phyloP scores from a whole-genome alignment of 2,329 filamentous ascomycete species.

The Verticillium longisporum region DNA sequence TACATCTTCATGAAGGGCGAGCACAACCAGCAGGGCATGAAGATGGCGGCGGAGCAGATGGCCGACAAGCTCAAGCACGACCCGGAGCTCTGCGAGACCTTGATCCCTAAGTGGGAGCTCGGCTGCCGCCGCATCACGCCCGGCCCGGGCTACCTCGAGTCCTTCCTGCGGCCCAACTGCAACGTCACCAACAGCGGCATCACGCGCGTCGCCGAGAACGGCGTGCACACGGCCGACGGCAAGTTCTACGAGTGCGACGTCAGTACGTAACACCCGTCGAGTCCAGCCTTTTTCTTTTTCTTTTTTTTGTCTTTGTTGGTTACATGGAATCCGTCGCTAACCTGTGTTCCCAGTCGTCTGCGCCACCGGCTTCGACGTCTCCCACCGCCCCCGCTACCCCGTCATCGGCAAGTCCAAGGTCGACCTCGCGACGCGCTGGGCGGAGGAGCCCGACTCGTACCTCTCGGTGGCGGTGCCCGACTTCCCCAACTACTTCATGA shows the following conservation, averaged over 20 bases:
- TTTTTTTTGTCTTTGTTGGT: too few relatives aligned
- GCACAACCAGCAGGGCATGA: constrained; percentile 30
- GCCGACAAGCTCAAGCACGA: constrained; percentile 28
- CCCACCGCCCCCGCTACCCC: constrained; percentile 21
- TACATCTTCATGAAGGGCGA: constrained; percentile 25
- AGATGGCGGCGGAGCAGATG: constrained; percentile 34
- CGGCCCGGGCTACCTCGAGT: constrained; percentile 14
- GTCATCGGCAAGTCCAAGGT: constrained; percentile 40
- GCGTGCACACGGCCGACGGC: constrained; percentile 10
- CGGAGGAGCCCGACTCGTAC: constrained; percentile 22
- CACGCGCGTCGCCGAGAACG: constrained; percentile 9
- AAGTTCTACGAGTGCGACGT: constrained; percentile 11
- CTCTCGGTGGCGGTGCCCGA: constrained; percentile 19
- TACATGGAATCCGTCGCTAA: too few relatives aligned
- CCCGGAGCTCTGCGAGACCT: constrained; percentile 27
- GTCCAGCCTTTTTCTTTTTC: too few relatives aligned
- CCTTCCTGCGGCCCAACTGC: constrained; percentile 3
- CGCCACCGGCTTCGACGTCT: constrained; percentile 14
- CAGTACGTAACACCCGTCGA: too few relatives aligned
- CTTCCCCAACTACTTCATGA: constrained; percentile 23
- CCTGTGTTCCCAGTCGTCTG: constrained; percentile 8
- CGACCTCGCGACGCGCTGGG: constrained; percentile 44
- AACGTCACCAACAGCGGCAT: too few relatives aligned
- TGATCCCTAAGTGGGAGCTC: constrained; percentile 14
- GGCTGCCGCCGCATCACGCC: constrained; percentile 14